Evolutionary conservation across 2,329 filamentous ascomycete species (phyloP).

Genomic region (Colletotrichum australisinense): DNA sequence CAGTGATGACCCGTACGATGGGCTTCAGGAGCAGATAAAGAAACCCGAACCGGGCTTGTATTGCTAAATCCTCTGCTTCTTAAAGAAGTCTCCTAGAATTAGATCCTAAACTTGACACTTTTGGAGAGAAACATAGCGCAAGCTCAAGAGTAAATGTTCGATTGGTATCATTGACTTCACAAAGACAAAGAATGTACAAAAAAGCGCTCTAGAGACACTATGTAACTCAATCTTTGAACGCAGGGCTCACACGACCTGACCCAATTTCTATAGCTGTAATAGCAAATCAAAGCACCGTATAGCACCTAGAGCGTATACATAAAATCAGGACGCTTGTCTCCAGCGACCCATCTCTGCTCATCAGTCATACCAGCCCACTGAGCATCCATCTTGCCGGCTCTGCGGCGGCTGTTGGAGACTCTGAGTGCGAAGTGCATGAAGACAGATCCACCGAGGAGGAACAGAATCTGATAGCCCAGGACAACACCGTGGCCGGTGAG

Average conservation of each 20-base stretch:
- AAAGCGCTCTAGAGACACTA: neutral
- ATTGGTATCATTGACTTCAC: neutral
- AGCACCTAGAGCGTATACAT: conserved; percentile 45
- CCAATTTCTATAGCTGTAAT: neutral
- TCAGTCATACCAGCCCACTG: conserved; percentile 65
- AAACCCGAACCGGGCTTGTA: too few relatives aligned
- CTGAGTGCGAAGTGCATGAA: conserved; percentile 69
- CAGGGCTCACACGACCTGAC: neutral
- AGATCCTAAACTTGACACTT: too few relatives aligned
- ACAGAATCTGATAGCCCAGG: conserved; percentile 72
- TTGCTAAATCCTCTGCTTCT: too few relatives aligned
- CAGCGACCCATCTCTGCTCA: conserved; percentile 66
- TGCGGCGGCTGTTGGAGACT: conserved; percentile 70
- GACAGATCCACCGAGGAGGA: conserved; percentile 72
- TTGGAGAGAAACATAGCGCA: too few relatives aligned
- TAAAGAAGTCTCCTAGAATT: too few relatives aligned
- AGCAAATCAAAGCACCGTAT: neutral
- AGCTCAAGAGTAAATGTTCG: too few relatives aligned
- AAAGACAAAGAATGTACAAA: neutral
- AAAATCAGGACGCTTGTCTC: conserved; percentile 60
- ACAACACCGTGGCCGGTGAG: conserved; percentile 70
- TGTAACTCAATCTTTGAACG: too few relatives aligned
- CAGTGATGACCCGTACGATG: too few relatives aligned
- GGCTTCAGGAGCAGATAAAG: too few relatives aligned
- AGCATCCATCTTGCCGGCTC: conserved; percentile 65